Conservation (phyloP, 2,329 filamentous ascomycete species). For the Cladosporium sp. region DNA sequence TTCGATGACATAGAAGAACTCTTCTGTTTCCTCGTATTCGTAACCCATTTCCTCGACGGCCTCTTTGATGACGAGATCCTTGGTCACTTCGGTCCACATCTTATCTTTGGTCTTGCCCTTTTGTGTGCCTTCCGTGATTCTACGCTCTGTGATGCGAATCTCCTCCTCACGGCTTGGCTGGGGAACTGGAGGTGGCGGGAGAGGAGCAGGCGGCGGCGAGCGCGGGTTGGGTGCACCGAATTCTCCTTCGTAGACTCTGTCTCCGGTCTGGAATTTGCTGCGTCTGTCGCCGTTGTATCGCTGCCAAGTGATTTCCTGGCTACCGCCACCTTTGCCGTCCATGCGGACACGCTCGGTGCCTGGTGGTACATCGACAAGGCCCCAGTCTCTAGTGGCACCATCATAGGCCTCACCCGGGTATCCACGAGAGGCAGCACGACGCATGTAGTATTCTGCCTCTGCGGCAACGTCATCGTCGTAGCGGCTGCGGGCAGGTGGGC, state of each 20-base stretch:
- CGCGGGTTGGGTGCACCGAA: slow-evolving; percentile 30
- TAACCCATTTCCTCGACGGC: slow-evolving; percentile 82
- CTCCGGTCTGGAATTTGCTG: slow-evolving; percentile 68
- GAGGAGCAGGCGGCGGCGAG: slow-evolving; percentile 23
- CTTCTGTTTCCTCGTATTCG: slow-evolving; percentile 82
- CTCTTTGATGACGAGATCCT: slow-evolving; percentile 80
- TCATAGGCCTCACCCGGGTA: slow-evolving; percentile 69
- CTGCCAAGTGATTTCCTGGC: slow-evolving; percentile 72
- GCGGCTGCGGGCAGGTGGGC: slow-evolving; percentile 40
- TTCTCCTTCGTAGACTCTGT: slow-evolving; percentile 45
- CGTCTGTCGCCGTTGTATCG: slow-evolving; percentile 72
- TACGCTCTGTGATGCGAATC: slow-evolving; percentile 27
- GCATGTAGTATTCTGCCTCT: slow-evolving; percentile 59
- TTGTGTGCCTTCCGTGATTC: slow-evolving; percentile 9
- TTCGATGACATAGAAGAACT: slow-evolving; percentile 87
- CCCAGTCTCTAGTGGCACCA: slow-evolving; percentile 71
- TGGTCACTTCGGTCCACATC: slow-evolving; percentile 97
- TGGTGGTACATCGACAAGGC: slow-evolving; percentile 76
- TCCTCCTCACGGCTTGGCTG: slow-evolving; percentile 34
- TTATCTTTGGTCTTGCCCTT: slow-evolving; percentile 33
- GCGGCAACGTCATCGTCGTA: slow-evolving; percentile 48
- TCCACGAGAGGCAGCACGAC: slow-evolving; percentile 63
- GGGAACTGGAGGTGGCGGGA: slow-evolving; percentile 16
- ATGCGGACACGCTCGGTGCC: slow-evolving; percentile 77
- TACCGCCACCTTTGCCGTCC: slow-evolving; percentile 71